A percentile compares a stretch with the other conserved stretches of the same genome.
These are phyloP conservation scores for Dendrostoma leiphaemia DNA, from an alignment of 2,329 filamentous ascomycete species.

Conservation along the genomic window DNA sequence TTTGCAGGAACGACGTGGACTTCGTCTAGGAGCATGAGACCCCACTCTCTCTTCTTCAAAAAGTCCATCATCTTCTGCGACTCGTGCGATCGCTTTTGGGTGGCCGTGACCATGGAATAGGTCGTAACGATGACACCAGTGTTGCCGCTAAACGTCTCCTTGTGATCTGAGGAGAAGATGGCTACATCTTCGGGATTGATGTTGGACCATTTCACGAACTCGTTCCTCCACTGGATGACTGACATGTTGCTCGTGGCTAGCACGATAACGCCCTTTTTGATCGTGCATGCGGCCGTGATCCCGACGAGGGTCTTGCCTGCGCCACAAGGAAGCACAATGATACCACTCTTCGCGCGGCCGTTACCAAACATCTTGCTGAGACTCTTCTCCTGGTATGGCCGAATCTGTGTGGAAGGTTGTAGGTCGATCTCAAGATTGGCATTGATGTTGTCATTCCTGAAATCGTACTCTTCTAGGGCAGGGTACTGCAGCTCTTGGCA, in stretches of 20 bases:
- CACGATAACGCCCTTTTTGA: slow-evolving; percentile 94
- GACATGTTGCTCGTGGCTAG: slow-evolving; percentile 98
- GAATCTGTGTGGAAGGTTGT: slow-evolving; percentile 83
- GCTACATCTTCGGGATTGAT: slow-evolving; percentile 89
- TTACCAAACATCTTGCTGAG: slow-evolving; percentile 99
- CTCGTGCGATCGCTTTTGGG: slow-evolving; percentile 82
- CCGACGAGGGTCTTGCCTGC: slow-evolving; percentile 96
- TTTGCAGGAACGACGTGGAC: slow-evolving; percentile 97
- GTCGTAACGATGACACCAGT: slow-evolving; percentile 97
- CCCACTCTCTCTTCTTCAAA: slow-evolving; percentile 86
- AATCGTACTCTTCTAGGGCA: slow-evolving; percentile 95
- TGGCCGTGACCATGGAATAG: slow-evolving; percentile 98
- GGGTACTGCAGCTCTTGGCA: slow-evolving; percentile 85
- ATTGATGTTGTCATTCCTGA: slow-evolving; percentile 85
- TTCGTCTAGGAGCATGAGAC: slow-evolving; percentile 93
- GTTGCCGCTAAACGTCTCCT: slow-evolving; percentile 77
- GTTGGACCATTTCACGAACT: slow-evolving; percentile 98
- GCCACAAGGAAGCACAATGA: slow-evolving; percentile 94
- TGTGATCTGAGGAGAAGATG: slow-evolving; percentile 91
- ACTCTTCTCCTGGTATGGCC: slow-evolving; percentile 95
- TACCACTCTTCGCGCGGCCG: slow-evolving; percentile 91
- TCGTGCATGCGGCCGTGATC: slow-evolving; percentile 96
- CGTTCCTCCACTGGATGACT: slow-evolving; percentile 92
- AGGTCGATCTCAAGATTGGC: slow-evolving; percentile 92
- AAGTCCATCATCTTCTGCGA: slow-evolving; percentile 98